Evolutionary conservation across 2,329 filamentous ascomycete species (phyloP), one percentile per base, ranked within the genome.

Genomic region (Cladosporium velox): DNA sequence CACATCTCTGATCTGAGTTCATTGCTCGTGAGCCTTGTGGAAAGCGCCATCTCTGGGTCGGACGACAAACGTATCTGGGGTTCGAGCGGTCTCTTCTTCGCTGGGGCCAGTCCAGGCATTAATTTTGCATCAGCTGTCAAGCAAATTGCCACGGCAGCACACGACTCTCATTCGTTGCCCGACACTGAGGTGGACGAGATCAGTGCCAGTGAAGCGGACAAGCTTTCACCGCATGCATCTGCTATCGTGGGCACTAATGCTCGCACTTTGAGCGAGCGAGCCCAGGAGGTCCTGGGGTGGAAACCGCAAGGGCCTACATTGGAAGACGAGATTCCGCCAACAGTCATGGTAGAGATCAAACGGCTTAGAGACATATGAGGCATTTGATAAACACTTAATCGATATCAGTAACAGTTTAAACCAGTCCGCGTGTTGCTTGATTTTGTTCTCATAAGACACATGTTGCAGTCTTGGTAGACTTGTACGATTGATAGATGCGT

Each of bases 221-320:
- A 38, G 15, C 58, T 60, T 30, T 60, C 58, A 15, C 58, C 44
- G 30, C 58, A 60, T 32, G 58, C 58, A 30, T 60, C 58, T 21
- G 58, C 38, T 4, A 60, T 60, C 21, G 44, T 60, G 35, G 58
- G 58, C 15, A 60, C 58, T 4, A 60, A 60, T 30, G 58, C 58
- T 12, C 58, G 58, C 11, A 60, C 58, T n/a, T 44, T 44, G 18
- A 44, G 38, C 3, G 18, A 44, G 18, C 38, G 38, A 44, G 38
- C 38, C 38, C 38, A 44, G 18, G 38, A 44, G 7, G 38, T 44
- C 18, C 15, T 44, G 18, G 18, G 38, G 1, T 44, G 38, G 38
- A n/a, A 4, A 10, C 38, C 38, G 18, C 38, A 44, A 44, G 38
- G 38, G 18, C 38, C 38, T 8, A 3, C 18, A 3, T 44, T 44